Evolutionary conservation across 495 filamentous ascomycete genomes (phyloP).

Genomic region (Penicillium robsamsonii): DNA sequence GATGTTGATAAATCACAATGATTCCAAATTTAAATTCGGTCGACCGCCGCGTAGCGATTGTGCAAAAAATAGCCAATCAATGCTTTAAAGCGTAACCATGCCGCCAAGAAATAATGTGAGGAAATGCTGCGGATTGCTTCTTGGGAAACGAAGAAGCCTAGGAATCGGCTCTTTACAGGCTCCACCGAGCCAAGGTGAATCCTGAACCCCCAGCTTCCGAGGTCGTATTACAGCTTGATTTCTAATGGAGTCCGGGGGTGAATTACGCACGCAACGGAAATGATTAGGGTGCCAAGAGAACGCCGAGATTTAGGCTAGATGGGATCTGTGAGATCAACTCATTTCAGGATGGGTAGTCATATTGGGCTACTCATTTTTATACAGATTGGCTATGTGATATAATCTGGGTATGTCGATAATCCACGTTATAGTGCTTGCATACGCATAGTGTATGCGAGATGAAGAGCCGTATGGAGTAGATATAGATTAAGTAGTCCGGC

Average conservation of each 20-base stretch:
- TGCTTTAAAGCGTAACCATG: conserved; percentile 7
- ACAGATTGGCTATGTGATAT: background rate
- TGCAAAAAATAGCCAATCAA: background rate
- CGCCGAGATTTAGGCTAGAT: conserved; percentile 11
- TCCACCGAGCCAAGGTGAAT: background rate
- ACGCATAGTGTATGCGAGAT: background rate
- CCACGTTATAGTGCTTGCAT: background rate
- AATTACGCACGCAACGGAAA: conserved; percentile 14
- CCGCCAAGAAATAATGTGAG: conserved; percentile 11
- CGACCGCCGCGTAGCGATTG: background rate
- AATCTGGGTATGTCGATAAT: background rate
- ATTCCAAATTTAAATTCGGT: background rate
- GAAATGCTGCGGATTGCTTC: background rate
- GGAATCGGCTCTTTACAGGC: background rate
- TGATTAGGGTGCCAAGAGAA: conserved; percentile 1
- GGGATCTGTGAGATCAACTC: conserved; percentile 17
- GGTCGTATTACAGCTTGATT: background rate
- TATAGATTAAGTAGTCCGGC: background rate
- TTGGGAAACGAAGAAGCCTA: background rate
- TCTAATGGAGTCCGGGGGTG: background rate
- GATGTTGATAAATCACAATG: background rate
- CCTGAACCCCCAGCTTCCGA: background rate
- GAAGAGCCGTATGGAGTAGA: background rate
- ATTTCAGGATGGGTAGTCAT: background rate
- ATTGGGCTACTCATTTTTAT: background rate